phyloP scores from a whole-genome alignment of 2,329 filamentous ascomycete species.

The Trichoderma koningiopsis region DNA sequence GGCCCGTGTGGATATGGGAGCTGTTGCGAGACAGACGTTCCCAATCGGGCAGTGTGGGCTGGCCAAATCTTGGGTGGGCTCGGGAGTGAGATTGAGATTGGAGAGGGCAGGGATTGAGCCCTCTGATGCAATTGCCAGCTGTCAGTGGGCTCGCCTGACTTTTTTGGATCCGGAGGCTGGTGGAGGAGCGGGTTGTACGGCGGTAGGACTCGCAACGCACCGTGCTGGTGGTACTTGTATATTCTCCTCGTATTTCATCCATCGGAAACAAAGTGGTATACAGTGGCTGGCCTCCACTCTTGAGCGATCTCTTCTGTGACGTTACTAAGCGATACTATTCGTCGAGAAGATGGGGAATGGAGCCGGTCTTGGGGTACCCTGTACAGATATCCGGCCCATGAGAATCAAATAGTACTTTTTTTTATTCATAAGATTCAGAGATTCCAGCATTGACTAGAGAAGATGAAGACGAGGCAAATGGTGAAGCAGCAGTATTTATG shows the following conservation, averaged over 20 bases:
- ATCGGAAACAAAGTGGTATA: background rate
- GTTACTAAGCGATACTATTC: background rate
- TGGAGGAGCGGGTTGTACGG: background rate
- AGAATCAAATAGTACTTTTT: background rate
- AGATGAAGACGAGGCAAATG: background rate
- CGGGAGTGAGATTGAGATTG: constrained; percentile 25
- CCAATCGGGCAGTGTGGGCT: constrained; percentile 14
- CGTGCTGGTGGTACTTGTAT: background rate
- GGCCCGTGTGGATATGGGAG: background rate
- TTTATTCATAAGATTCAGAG: background rate
- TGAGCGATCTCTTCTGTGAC: background rate
- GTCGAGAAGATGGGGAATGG: background rate
- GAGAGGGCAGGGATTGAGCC: constrained; percentile 14
- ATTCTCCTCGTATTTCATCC: background rate
- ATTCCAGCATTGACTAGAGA: background rate
- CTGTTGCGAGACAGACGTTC: constrained; percentile 23
- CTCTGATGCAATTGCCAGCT: constrained; percentile 26
- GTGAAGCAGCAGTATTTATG: background rate
- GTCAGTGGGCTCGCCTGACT: constrained; percentile 25
- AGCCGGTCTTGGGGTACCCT: background rate
- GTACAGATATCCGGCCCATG: background rate
- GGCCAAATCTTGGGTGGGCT: constrained; percentile 1
- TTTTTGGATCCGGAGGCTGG: background rate
- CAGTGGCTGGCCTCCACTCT: background rate
- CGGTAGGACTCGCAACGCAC: background rate